Conservation (phyloP, 176 grass and related monocot species). For the Raddia distichophylla region DNA sequence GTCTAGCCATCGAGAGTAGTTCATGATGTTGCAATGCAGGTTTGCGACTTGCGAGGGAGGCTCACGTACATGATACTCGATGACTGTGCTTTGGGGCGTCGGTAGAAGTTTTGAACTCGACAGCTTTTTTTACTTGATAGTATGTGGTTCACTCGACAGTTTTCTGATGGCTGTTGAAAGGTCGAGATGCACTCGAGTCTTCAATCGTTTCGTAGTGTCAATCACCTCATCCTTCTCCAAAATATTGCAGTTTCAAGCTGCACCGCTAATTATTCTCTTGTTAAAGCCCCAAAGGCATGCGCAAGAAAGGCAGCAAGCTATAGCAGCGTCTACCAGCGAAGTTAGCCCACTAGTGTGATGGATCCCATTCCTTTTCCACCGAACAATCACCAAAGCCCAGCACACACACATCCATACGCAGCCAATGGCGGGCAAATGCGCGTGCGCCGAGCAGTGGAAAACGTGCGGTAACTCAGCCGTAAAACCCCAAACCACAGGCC, state of each 20-base stretch:
- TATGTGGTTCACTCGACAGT: too few species aligned
- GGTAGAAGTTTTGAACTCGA: too few species aligned
- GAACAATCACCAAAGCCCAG: background rate
- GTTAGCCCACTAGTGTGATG: background rate
- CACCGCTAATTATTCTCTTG: slow-evolving; percentile 24
- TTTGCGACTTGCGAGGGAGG: too few species aligned
- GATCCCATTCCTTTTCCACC: background rate
- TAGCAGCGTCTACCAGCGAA: slow-evolving; percentile 1
- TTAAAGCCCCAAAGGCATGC: background rate
- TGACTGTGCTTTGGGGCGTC: too few species aligned
- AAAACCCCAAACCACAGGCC: background rate
- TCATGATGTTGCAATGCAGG: too few species aligned
- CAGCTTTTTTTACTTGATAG: too few species aligned
- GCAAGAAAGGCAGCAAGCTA: background rate
- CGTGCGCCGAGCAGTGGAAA: background rate
- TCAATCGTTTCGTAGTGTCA: background rate
- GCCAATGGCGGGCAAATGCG: background rate
- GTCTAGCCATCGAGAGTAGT: too few species aligned
- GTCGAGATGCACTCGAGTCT: too few species aligned
- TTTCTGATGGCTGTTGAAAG: too few species aligned
- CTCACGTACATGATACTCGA: too few species aligned
- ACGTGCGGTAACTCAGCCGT: slow-evolving; percentile 3
- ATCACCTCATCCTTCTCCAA: background rate
- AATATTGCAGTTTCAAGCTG: slow-evolving; percentile 19
- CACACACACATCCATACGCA: background rate